phyloP scores from a whole-genome alignment of 2,329 filamentous ascomycete genomes.

The Lachnellula occidentalis region DNA sequence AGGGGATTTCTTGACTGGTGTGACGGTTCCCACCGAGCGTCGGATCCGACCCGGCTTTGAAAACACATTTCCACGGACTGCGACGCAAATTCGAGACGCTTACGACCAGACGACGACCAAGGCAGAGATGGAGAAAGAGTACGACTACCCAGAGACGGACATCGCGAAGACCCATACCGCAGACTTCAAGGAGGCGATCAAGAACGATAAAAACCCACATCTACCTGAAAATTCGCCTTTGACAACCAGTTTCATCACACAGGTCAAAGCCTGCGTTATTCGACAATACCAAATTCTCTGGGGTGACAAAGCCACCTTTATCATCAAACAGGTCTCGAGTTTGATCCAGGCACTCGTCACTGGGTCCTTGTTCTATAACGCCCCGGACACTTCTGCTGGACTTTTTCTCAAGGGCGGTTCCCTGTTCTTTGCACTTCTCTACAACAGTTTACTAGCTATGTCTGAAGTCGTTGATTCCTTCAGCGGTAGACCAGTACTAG shows the following conservation, averaged over 20 bases:
- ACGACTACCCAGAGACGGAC: slow-evolving; percentile 48
- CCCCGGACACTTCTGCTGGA: slow-evolving; percentile 50
- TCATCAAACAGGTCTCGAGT: slow-evolving; percentile 56
- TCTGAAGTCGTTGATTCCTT: slow-evolving; percentile 62
- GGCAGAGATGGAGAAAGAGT: slow-evolving; percentile 47
- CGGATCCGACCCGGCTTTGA: slow-evolving; percentile 44
- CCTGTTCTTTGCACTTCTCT: slow-evolving; percentile 59
- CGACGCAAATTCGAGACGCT: slow-evolving; percentile 38
- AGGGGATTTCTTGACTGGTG: slow-evolving; percentile 58
- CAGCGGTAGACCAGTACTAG: slow-evolving; percentile 50
- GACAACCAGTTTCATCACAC: slow-evolving; percentile 48
- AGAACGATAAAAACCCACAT: slow-evolving; percentile 48
- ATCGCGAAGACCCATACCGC: slow-evolving; percentile 39
- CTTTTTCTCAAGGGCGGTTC: slow-evolving; percentile 60
- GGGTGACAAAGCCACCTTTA: slow-evolving; percentile 58
- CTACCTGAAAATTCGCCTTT: slow-evolving; percentile 50
- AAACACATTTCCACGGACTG: slow-evolving; percentile 42
- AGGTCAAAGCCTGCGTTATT: slow-evolving; percentile 50
- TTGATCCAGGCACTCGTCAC: slow-evolving; percentile 55
- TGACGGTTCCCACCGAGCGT: slow-evolving; percentile 54
- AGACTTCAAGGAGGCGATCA: slow-evolving; percentile 48
- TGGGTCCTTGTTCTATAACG: slow-evolving; percentile 64
- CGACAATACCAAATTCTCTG: slow-evolving; percentile 62
- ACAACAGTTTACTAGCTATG: slow-evolving; percentile 57
- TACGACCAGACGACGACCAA: slow-evolving; percentile 50